Evolutionary conservation across 192 early-diverging fungal genomes (phyloP).

Genomic region (Linderina pennispora): DNA sequence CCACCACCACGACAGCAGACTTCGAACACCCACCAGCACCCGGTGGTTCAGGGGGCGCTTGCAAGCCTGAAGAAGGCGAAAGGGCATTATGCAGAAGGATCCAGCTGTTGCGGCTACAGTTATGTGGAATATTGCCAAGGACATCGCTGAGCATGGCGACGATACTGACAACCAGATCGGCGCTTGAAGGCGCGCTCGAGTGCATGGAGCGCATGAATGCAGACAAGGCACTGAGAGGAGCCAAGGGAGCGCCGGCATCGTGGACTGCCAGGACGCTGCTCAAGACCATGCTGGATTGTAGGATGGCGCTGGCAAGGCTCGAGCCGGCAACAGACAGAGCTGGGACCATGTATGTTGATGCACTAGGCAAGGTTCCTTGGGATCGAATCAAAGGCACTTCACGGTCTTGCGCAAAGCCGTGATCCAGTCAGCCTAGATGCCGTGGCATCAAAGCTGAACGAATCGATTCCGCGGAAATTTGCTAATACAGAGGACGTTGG

Average conservation of each 20-base stretch:
- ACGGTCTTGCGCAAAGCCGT: background rate
- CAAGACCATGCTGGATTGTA: constrained; percentile 37
- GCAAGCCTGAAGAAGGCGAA: constrained; percentile 21
- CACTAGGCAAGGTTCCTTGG: constrained; percentile 29
- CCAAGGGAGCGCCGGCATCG: constrained; percentile 12
- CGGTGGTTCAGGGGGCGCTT: constrained; percentile 1
- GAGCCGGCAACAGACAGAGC: background rate
- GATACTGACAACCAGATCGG: background rate
- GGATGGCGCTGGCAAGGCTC: constrained; percentile 22
- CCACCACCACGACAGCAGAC: background rate
- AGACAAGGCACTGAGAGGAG: constrained; percentile 11
- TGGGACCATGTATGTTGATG: constrained; percentile 1
- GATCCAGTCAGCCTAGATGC: background rate
- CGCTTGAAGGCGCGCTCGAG: constrained; percentile 6
- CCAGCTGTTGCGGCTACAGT: constrained; percentile 38
- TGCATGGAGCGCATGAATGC: constrained; percentile 22
- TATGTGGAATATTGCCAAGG: constrained; percentile 36
- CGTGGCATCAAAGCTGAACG: background rate
- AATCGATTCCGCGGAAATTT: constrained; percentile 30
- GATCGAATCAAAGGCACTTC: constrained; percentile 1
- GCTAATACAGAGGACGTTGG: constrained; percentile 25
- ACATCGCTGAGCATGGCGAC: constrained; percentile 15
- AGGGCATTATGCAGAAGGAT: constrained; percentile 12
- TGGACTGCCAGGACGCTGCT: constrained; percentile 28
- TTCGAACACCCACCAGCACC: background rate